Conservation (phyloP, 768 basidiomycete species). For the Strobilomyces dryophilus region DNA sequence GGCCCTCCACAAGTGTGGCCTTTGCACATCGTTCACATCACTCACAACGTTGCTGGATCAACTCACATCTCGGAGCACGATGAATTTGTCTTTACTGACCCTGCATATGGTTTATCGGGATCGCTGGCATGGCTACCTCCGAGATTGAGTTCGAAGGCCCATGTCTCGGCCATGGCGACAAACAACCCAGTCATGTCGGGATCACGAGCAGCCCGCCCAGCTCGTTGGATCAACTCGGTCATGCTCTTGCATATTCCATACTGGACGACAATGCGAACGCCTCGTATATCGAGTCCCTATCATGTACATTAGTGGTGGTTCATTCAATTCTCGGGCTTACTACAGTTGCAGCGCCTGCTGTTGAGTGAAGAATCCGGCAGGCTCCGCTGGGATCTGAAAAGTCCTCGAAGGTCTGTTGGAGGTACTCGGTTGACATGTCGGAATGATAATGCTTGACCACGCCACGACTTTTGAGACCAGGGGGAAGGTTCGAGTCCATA, state of each 20-base stretch:
- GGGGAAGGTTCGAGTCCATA: background rate
- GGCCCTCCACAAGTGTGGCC: background rate
- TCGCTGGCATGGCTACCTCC: background rate
- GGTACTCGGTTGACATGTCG: background rate
- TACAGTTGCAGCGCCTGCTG: background rate
- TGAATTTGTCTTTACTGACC: background rate
- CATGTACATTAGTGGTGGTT: background rate
- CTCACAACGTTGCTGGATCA: background rate
- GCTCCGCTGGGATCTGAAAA: background rate
- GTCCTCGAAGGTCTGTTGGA: background rate
- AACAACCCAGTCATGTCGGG: background rate
- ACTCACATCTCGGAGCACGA: background rate
- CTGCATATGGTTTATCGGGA: background rate
- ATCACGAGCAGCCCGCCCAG: background rate
- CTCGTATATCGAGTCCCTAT: background rate
- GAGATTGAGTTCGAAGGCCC: background rate
- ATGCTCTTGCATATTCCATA: background rate
- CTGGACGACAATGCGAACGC: background rate
- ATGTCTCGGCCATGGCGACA: background rate
- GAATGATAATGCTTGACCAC: background rate
- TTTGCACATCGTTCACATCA: background rate
- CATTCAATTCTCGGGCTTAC: background rate
- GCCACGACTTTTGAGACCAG: background rate
- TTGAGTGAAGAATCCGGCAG: background rate
- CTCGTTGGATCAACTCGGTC: background rate